Base-by-base conservation (phyloP, 305 asterid species). In the Ruellia speciosa region DNA sequence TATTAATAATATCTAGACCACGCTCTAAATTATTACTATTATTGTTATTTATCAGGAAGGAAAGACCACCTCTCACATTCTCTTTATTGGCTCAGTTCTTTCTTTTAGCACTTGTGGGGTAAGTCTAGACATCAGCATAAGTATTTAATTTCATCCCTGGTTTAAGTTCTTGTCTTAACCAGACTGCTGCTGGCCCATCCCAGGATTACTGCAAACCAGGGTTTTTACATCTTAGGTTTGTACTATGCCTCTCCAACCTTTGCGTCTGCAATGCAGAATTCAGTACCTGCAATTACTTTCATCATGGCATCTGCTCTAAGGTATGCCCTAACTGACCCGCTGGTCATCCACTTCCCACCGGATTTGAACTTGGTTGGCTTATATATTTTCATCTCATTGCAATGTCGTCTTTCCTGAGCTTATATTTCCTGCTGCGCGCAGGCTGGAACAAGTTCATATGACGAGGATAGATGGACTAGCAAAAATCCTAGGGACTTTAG, bases 201-300 rank as follows among this genome's bases (percentile, higher is more conserved):
- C 78, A 88, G 95, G 53, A 85, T 88, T 77, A 83, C 92, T 6
- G 95, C 95, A 66, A 88, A 81, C 77, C 96, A 89, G 64, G 95
- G 88, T 12, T 89, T 81, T 52, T 89, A 82, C 71, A 77, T 89
- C 72, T 55, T 86, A 62, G 95, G 97, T 14, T 40, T 86, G 77
- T 82, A 81, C 66, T 82, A 89, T 60, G 87, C 97, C 64, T 78
- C 90, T 8, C 95, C 95, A 40, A 84, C 92, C 52, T 86, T 86
- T 20, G 94, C 90, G 54, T 88, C 97, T 3, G 94, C 94, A 17
- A 86, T 86, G 83, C 97, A 86, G 55, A 88, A 88, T 70, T 78
- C 95, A 3, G 94, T 88, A 47, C 97, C 94, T 0, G 95, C 97
- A 9, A 79, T 88, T 54, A 88, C 97, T 60, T 86, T 88, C 69